Evolutionary conservation across 371 early-diverging fungal species (phyloP), one percentile per base, ranked within the genome.

Genomic region (Nematocida minor): DNA sequence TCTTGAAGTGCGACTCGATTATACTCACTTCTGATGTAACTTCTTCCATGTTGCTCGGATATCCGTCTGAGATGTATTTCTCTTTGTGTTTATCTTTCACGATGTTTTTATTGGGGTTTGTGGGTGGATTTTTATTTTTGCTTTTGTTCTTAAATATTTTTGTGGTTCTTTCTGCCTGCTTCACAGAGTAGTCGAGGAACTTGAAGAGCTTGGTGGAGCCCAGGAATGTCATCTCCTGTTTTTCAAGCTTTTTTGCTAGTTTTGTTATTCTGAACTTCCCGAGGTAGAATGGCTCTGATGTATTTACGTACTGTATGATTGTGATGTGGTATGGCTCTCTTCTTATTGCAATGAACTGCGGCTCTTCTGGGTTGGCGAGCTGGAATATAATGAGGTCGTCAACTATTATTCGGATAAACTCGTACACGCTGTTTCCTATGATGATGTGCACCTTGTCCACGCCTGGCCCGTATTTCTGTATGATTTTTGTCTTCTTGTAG

Each of bases 321-420:
- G 67, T 66, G 22, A 84, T 66, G 2, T 64, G 38, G 2, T 42
- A n/a, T 1, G n/a, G n/a, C 51, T 81, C 78, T 42, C 22, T 11
- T 51, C 40, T 69, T 38, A 84, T 66, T 14, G 67, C 68, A 44
- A 84, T 60, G 66, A 84, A 84, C 62, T 84, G 82, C 0, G 84
- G 84, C 22, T 49, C 70, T 22, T 62, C 27, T 36, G 77, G 66
- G 53, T 81, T 80, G 42, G 81, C 81, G 18, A 62, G 29, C 42
- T 84, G 84, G 60, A 78, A 84, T 27, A 81, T 53, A 20, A 84
- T 31, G 1, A 44, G 16, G 38, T 80, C 69, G 25, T 80, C 67
- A 44, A 60, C 34, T 34, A 70, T 51, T 20, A 84, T 77, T 31
- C 82, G 32, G 40, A 84, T 63, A 79, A 82, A 82, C 41, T 81